Percentiles rank a stretch among this genome's conserved stretches.
phyloP scores from a whole-genome alignment of 129 eudicot species.

The Mikania micrantha region DNA sequence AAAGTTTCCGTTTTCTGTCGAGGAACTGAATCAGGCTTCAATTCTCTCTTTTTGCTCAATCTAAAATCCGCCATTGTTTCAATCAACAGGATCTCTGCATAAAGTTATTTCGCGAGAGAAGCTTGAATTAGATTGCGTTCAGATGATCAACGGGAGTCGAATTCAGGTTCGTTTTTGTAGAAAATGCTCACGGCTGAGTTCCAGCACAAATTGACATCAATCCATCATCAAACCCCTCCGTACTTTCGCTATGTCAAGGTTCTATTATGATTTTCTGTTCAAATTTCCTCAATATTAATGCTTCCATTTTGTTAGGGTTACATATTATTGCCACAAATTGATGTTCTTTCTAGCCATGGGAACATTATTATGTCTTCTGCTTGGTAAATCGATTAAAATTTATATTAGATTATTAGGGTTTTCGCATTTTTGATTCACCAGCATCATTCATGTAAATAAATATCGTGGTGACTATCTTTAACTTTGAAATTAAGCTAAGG shows the following conservation, averaged over 20 bases:
- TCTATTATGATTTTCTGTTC: not conserved
- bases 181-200: conserved; percentile 36
- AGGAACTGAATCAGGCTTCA: not conserved
- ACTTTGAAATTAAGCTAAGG: conserved; percentile 15
- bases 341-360: not conserved
- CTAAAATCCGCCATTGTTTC: conserved; percentile 7
- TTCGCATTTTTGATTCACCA: not conserved
- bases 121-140: not conserved
- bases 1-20: too few relatives aligned
- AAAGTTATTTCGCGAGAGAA: not conserved
- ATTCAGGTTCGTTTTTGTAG: conserved; percentile 9
- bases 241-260: conserved; percentile 57
- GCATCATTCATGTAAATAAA: not conserved
- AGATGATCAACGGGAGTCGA: conserved; percentile 25
- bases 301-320: conserved; percentile 7
- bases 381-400: not conserved
- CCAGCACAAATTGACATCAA: conserved; percentile 20
- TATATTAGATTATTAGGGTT: not conserved
- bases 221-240: conserved; percentile 2
- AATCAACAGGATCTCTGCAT: not conserved
- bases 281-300: not conserved
- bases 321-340: not conserved
- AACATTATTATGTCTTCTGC: not conserved
- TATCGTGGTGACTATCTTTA: not conserved
- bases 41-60: not conserved